phyloP scores from a whole-genome alignment of 1,284 basidiomycete genomes.

The Cryptococcus sp. region DNA sequence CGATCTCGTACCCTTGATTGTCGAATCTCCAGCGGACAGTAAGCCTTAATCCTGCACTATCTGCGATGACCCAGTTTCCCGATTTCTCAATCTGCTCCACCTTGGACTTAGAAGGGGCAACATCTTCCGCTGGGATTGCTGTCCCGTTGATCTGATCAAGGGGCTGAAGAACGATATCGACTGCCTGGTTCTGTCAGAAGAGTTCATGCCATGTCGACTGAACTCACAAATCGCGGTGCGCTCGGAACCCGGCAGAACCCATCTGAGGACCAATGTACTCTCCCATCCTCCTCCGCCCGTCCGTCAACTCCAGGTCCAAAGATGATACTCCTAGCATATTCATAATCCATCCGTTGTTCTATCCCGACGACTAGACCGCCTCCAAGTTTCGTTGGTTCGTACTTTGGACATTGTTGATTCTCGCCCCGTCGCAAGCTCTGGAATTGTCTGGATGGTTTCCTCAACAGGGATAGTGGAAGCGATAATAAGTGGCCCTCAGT shows the following conservation, averaged over 20 bases:
- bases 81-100: constrained; percentile 37
- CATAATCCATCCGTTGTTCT: constrained; percentile 64
- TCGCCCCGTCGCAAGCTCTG: constrained; percentile 61
- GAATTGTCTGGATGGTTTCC: constrained; percentile 57
- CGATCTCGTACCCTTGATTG: constrained; percentile 77
- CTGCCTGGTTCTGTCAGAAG: constrained; percentile 17
- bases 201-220: neutral
- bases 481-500: constrained; percentile 89
- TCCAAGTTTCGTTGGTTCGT: constrained; percentile 49
- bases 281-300: constrained; percentile 21
- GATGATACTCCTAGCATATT: constrained; percentile 68
- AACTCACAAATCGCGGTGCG: constrained; percentile 65
- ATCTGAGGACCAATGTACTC: constrained; percentile 55
- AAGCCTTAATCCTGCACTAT: constrained; percentile 69
- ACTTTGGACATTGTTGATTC: constrained; percentile 66
- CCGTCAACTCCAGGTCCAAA: constrained; percentile 47
- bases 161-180: constrained; percentile 69
- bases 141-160: constrained; percentile 35
- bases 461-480: constrained; percentile 56
- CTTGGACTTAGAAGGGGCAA: constrained; percentile 51
- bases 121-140: constrained; percentile 59
- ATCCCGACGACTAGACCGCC: constrained; percentile 63
- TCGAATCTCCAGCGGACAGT: constrained; percentile 73
- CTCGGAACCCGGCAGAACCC: constrained; percentile 70
- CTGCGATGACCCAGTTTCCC: constrained; percentile 65